Percentiles rank a stretch among this genome's conserved stretches.
Evolutionary conservation across 345 rosid species (phyloP).

Genomic region (Luvunga scandens): DNA sequence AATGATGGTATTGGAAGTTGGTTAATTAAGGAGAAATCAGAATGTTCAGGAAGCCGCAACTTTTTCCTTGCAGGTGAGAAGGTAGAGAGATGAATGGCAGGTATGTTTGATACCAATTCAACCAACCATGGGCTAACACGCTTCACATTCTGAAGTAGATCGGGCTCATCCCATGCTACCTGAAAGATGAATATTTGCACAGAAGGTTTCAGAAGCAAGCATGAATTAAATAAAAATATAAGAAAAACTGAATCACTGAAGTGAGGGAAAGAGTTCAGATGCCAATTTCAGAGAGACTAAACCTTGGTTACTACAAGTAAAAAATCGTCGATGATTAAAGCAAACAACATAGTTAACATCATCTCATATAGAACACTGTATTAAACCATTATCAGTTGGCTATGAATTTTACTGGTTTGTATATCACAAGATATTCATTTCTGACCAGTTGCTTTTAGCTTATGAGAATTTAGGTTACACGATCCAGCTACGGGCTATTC

Average conservation of each 20-base stretch:
- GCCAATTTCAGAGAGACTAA: not conserved
- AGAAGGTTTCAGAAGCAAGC: not conserved
- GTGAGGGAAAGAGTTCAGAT: not conserved
- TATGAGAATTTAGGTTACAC: not conserved
- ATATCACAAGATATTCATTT: not conserved
- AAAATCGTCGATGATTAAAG: not conserved
- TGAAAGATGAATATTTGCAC: constrained; percentile 26
- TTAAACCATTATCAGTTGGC: not conserved
- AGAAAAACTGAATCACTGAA: not conserved
- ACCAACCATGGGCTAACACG: constrained; percentile 94
- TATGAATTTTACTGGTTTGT: not conserved
- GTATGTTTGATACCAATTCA: constrained; percentile 77
- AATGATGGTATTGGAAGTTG: constrained; percentile 64
- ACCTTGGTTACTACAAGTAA: not conserved
- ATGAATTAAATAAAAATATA: not conserved
- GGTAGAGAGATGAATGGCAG: constrained; percentile 63
- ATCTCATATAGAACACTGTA: not conserved
- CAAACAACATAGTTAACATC: not conserved
- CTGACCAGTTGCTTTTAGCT: not conserved
- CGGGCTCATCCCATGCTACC: constrained; percentile 99
- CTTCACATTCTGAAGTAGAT: constrained; percentile 92
- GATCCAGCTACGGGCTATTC: not conserved
- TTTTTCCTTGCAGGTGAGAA: constrained; percentile 92
- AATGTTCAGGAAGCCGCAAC: constrained; percentile 58
- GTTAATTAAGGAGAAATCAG: constrained; percentile 51